A percentile compares a stretch with the other conserved stretches of the same genome.
phyloP scores from a whole-genome alignment of 495 filamentous ascomycete species.

The Talaromyces ruber region DNA sequence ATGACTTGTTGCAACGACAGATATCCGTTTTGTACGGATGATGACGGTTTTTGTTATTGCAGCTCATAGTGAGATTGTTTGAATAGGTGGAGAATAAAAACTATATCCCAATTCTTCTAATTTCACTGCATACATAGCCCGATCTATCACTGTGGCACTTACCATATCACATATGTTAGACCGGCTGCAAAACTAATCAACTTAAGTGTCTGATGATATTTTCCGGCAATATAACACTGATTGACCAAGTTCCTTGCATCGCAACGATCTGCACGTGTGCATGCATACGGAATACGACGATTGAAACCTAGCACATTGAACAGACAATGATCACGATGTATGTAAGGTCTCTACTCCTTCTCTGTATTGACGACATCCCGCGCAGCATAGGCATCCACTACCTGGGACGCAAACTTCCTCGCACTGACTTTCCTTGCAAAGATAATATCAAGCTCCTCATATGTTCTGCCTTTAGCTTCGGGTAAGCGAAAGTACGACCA shows the following conservation, averaged over 20 bases:
- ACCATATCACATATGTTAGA: background rate
- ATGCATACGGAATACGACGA: background rate
- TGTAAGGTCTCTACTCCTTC: background rate
- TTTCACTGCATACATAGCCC: background rate
- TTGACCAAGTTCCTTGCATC: no score
- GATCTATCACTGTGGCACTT: background rate
- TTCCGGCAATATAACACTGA: background rate
- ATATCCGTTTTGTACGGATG: constrained; percentile 1
- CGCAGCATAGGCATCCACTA: constrained; percentile 49
- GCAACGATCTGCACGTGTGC: background rate
- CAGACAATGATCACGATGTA: background rate
- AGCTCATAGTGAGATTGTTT: background rate
- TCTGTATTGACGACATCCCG: background rate
- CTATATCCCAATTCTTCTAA: background rate
- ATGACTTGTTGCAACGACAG: constrained; percentile 4
- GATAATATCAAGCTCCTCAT: constrained; percentile 59
- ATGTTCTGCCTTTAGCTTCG: constrained; percentile 55
- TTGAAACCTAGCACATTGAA: background rate
- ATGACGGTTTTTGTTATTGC: background rate
- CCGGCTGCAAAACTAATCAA: background rate
- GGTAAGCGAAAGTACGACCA: constrained; percentile 65
- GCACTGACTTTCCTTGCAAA: constrained; percentile 51
- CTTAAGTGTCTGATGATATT: background rate
- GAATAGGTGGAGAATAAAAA: background rate
- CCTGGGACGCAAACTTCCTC: constrained; percentile 49